phyloP scores from a whole-genome alignment of 257 asterid species.

The Jacaranda mimosifolia region DNA sequence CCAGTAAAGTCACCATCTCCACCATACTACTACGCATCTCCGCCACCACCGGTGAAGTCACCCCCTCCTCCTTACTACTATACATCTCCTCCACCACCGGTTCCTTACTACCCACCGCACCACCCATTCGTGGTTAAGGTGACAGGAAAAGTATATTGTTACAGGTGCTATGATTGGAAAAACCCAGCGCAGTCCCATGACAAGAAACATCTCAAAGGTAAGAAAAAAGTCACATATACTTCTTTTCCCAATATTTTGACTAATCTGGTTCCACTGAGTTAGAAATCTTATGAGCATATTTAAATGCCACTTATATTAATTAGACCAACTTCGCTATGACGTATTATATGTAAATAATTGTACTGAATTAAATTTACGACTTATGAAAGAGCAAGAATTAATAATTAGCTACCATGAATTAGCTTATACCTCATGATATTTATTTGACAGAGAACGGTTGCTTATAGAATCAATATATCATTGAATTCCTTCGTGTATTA shows the following conservation, averaged over 20 bases:
- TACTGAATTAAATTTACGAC: not conserved
- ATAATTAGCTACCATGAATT: not conserved
- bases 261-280: not conserved
- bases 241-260: not conserved
- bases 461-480: not conserved
- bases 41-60: slow-evolving; percentile 38
- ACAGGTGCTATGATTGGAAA: slow-evolving; percentile 68
- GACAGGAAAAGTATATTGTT: slow-evolving; percentile 79
- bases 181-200: slow-evolving; percentile 69
- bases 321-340: not conserved
- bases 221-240: not conserved
- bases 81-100: slow-evolving; percentile 35
- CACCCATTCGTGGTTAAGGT: slow-evolving; percentile 64
- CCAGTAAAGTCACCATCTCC: too few relatives aligned
- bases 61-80: slow-evolving; percentile 50
- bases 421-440: not conserved
- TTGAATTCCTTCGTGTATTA: too few relatives aligned
- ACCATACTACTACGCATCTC: too few relatives aligned
- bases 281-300: not conserved
- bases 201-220: slow-evolving; percentile 86
- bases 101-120: slow-evolving; percentile 38
- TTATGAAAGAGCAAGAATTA: not conserved
- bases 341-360: not conserved
- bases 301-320: not conserved
- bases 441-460: too few relatives aligned